Base-by-base conservation (phyloP, 75 land plant species). In the Sequoia sempervirens region DNA sequence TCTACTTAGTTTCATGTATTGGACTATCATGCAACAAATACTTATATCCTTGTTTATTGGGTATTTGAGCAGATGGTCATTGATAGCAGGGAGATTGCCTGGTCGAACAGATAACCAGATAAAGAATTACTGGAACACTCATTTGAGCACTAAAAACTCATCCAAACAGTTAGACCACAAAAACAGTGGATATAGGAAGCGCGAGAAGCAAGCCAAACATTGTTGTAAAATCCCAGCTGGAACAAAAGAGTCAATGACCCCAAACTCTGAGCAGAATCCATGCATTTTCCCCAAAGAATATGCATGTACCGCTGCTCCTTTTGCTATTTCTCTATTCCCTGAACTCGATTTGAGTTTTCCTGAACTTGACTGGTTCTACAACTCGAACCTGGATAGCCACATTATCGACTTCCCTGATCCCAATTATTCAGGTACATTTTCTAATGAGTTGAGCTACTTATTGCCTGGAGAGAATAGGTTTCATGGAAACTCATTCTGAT, bases 61-160 rank as follows among this genome's bases (percentile, higher is more conserved):
- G 66, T 61, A 26, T 61, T 61, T 70, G 73, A 28, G 36, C 37
- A 70, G 73, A 32, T 70, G 36, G 73, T 30, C 73, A 0, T 13
- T 70, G 36, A 70, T 70, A 30, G 73, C 73, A 70, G 73, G 73
- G 36, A 70, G 73, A 32, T 70, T 70, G 13, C 73, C 73, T 32
- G 73, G 73, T 70, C 32, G 73, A 32, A 70, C 73, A 32, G 73
- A 70, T 70, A 70, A 30, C 37, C 73, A 70, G 73, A 70, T 70
- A 70, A 70, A 70, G 73, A 70, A 70, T 32, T 70, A 70, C 36
- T 70, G 73, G 73, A 70, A 70, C 36, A 70, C 73, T 70, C 73
- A 70, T 70, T 32, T 70, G 73, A 70, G 73, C 73, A 70, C 15
- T 1, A 70, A 70, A 32, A 70, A 3, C 2, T 32, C 73, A 32